phyloP scores from a whole-genome alignment of 805 yeast species.

The Candida boidinii region DNA sequence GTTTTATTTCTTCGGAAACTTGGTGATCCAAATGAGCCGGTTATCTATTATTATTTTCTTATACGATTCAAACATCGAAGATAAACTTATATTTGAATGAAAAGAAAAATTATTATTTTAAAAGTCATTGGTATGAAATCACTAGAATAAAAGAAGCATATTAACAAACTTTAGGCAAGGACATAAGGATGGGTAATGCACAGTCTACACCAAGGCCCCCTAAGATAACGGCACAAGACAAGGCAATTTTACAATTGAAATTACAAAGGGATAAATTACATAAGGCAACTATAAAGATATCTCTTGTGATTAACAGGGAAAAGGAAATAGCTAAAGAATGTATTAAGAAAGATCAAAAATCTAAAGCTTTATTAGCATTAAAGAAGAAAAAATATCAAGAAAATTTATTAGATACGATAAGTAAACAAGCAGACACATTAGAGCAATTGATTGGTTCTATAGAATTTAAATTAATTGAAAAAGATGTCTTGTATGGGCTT shows the following conservation, averaged over 20 bases:
- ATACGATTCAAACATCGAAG: too few species aligned
- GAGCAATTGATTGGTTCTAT: conserved; percentile 74
- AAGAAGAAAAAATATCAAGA: conserved; percentile 79
- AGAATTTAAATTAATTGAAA: conserved; percentile 84
- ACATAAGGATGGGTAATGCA: conserved; percentile 31
- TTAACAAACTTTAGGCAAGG: too few species aligned
- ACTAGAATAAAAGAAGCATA: too few species aligned
- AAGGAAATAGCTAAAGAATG: conserved; percentile 49
- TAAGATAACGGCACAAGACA: conserved; percentile 75
- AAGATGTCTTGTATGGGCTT: conserved; percentile 74
- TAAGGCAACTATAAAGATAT: conserved; percentile 59
- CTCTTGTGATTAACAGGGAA: conserved; percentile 52
- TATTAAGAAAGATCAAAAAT: conserved; percentile 41
- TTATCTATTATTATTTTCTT: too few species aligned
- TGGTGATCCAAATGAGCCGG: too few species aligned
- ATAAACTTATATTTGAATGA: too few species aligned
- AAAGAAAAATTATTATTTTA: too few species aligned
- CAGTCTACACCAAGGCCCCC: conserved; percentile 30
- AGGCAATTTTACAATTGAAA: conserved; percentile 79
- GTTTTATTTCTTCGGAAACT: too few species aligned
- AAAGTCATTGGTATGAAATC: too few species aligned
- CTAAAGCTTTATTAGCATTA: conserved; percentile 60
- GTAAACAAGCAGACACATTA: conserved; percentile 67
- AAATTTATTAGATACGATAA: conserved; percentile 58
- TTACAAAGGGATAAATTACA: conserved; percentile 79